These are phyloP conservation scores for Colletotrichum zoysiae DNA, from an alignment of 2,329 filamentous ascomycete species.

Conservation along the genomic window DNA sequence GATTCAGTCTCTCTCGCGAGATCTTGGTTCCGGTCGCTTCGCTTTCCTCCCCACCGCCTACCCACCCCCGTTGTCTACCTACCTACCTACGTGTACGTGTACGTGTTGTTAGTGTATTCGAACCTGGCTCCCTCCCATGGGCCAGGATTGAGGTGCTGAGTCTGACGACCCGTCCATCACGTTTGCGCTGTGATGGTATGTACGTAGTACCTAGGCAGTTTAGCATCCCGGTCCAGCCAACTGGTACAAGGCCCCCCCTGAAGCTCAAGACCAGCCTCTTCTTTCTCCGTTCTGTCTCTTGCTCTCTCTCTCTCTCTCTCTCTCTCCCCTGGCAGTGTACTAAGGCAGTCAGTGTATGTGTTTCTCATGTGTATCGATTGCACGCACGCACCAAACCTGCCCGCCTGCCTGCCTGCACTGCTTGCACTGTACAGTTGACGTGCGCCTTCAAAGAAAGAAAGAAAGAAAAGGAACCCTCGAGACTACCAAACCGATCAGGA, in stretches of 20 bases:
- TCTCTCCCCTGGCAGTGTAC: neutral
- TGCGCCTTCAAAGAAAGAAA: neutral
- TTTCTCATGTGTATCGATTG: neutral
- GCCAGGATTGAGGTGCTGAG: neutral
- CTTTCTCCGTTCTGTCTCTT: neutral
- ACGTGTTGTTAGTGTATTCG: too few relatives aligned
- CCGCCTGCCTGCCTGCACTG: neutral
- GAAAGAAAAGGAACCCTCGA: neutral
- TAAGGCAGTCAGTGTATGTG: neutral
- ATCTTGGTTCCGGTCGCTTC: neutral
- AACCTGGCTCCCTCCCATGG: neutral
- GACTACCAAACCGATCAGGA: neutral
- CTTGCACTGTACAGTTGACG: neutral
- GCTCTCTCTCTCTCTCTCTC: too few relatives aligned
- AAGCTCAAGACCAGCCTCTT: neutral
- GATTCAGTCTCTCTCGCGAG: too few relatives aligned
- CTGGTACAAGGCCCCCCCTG: neutral
- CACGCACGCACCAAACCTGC: neutral
- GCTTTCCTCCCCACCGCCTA: neutral
- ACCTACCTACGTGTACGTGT: too few relatives aligned
- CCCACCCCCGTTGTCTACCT: neutral
- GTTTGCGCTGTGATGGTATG: conserved; percentile 2
- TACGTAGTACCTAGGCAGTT: too few relatives aligned
- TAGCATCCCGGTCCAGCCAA: neutral
- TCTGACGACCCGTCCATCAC: neutral